Percentiles rank a stretch among this genome's conserved stretches.
These are phyloP conservation scores for Hondaea fermentalgiana DNA, from an alignment of 108 stramenopile genomes.

Conservation along the genomic window DNA sequence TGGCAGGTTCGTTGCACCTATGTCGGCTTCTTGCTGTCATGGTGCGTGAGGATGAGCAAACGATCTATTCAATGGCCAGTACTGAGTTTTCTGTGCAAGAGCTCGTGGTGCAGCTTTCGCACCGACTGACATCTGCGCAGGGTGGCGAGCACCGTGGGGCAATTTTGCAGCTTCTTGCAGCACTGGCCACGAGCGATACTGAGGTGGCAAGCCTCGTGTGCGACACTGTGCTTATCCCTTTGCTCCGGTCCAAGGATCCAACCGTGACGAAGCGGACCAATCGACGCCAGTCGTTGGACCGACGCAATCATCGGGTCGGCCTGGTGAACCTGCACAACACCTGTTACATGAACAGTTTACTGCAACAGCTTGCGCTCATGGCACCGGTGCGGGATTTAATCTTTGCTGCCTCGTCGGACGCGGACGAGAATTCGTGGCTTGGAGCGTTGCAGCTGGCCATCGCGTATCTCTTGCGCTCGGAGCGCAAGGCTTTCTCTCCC, in stretches of 20 bases:
- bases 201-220: neutral
- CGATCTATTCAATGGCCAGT: neutral
- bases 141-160: neutral
- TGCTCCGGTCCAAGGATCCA: neutral
- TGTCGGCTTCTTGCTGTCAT: neutral
- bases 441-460: neutral
- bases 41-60: neutral
- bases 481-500: neutral
- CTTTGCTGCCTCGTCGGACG: neutral
- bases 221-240: neutral
- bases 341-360: conserved; percentile 90
- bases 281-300: neutral
- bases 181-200: neutral
- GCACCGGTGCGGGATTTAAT: neutral
- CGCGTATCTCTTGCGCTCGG: neutral
- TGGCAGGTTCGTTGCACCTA: neutral
- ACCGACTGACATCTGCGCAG: neutral
- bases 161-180: neutral
- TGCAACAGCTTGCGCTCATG: conserved; percentile 36
- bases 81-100: neutral
- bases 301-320: conserved; percentile 60
- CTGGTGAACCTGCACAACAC: conserved; percentile 93
- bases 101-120: neutral
- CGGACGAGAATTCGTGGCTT: neutral
- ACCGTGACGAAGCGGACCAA: neutral